Base-by-base conservation (phyloP, 345 rosid genomes). In the Eucalyptus tenuipes region DNA sequence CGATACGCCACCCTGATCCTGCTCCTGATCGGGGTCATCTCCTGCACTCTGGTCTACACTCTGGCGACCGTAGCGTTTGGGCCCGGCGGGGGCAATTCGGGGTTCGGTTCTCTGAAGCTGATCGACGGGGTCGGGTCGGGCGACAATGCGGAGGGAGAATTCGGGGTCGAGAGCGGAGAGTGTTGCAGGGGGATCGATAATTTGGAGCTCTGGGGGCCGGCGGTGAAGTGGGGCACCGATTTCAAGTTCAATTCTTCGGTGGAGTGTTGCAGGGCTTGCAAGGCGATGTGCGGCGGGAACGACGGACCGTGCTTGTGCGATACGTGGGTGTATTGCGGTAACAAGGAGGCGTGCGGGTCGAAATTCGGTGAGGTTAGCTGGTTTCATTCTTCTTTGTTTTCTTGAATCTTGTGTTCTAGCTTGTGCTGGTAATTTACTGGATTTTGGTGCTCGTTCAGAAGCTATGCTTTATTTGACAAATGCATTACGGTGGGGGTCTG, bases 161-260 rank as follows among this genome's bases (percentile, higher is more conserved):
- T 57, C 45, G 90, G 49, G 12, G 89, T 11, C n/a, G 90, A 85
- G 4, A 85, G 87, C 8, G 93, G 91, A 1, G 94, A 91, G 50
- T 98, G 99, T 86, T 98, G 99, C 88, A 94, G 95, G 86, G 99
- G 99, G 89, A 92, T 96, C 53, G 95, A 96, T 64, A 91, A 95
- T 89, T 87, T 97, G 94, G 99, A 98, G 96, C 93, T 98, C 2
- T 98, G 99, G 99, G 99, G 99, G n/a, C 66, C 93, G 22, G 98
- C 99, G 47, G 99, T 98, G 92, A 98, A 97, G 93, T 98, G 99
- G 99, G 99, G 99, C 7, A 93, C 98, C 66, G 98, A 97, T 55
- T 95, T 95, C 64, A 97, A 95, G 97, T 95, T 97, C 91, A 94
- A 95, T 89, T 92, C 96, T 57, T 94, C 98, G 18, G 86, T 47